Evolutionary conservation across 2,329 filamentous ascomycete species (phyloP), one percentile per base, ranked within the genome.

Genomic region (Fusarium duplospermum): DNA sequence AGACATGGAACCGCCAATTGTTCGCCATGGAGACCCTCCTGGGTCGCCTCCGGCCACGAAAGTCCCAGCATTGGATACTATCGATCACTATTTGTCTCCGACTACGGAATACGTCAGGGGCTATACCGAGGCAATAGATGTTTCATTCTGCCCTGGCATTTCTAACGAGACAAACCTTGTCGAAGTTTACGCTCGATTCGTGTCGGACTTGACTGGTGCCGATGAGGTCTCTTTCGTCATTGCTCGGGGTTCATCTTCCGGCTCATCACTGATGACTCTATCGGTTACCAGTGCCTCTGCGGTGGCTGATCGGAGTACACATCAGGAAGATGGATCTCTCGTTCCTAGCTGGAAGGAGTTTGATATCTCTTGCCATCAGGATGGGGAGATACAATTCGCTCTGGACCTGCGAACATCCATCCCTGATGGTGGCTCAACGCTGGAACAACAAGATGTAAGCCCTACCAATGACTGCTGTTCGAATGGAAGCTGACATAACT

Each of bases 211-310:
- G 22, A 63, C 60, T 31, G 60, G 60, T 31, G 45, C 45, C 20
- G 60, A 63, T 33, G 45, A 63, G 60, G 45, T 63, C 20, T 35
- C 60, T 22, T 63, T 63, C 18, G 18, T 63, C 60, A 27, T 63
- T 42, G 35, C 33, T 16, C 35, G 60, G 14, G 47, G 35, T 33
- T 20, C 24, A 18, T n/a, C 13, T 11, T 13, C 24, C 22, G n/a
- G 13, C 8, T n/a, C 35, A 22, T 40, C 33, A 6, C 14, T n/a
- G 10, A 13, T 20, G 45, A 33, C 18, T 29, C 14, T 42, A 18
- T 33, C n/a, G n/a, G 22, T 22, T 56, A 31, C 18, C 14, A n/a
- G 56, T 45, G 14, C 52, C 20, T 63, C 33, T 42, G 42, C 20
- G 2, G 33, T 31, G 6, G 10, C 35, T 62, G 29, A 40, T 29